A percentile compares a stretch with the other conserved stretches of the same genome.
Conservation (phyloP, 805 yeast genomes). For the Cyberlindnera subsufficiens region DNA sequence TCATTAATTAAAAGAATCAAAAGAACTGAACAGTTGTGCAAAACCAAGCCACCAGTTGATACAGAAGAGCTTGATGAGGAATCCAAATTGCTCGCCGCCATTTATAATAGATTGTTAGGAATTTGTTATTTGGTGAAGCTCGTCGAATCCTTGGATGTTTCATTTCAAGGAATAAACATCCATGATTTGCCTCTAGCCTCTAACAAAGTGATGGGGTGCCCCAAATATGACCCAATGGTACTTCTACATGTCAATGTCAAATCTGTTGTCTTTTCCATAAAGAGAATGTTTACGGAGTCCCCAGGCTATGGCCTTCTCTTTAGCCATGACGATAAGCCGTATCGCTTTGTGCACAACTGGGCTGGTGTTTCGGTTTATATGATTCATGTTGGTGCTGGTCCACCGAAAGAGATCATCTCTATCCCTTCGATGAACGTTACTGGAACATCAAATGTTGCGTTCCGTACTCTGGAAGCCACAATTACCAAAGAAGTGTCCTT, state of each 20-base stretch:
- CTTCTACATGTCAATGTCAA: slow-evolving; percentile 16
- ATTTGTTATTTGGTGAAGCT: slow-evolving; percentile 12
- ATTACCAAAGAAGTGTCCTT: slow-evolving; percentile 18
- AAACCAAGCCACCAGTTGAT: background rate
- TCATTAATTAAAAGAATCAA: slow-evolving; percentile 6
- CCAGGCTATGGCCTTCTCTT: slow-evolving; percentile 44
- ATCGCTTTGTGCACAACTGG: slow-evolving; percentile 31
- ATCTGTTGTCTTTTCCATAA: slow-evolving; percentile 20
- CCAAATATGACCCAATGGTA: slow-evolving; percentile 18
- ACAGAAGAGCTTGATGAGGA: slow-evolving; percentile 2
- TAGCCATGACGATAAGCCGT: slow-evolving; percentile 36
- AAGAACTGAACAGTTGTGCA: background rate
- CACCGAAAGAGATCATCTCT: slow-evolving; percentile 15
- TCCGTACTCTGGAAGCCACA: slow-evolving; percentile 27
- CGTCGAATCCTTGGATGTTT: slow-evolving; percentile 12
- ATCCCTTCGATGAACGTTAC: slow-evolving; percentile 25
- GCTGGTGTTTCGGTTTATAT: slow-evolving; percentile 30
- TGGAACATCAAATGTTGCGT: slow-evolving; percentile 34
- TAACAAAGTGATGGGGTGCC: slow-evolving; percentile 13
- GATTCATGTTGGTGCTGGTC: slow-evolving; percentile 17
- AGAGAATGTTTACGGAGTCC: slow-evolving; percentile 26
- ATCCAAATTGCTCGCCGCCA: slow-evolving; percentile 6
- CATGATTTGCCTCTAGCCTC: slow-evolving; percentile 19
- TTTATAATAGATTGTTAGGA: slow-evolving; percentile 8
- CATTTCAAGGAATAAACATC: slow-evolving; percentile 15